phyloP scores from a whole-genome alignment of 768 basidiomycete genomes.

The Termitomyces sp. region DNA sequence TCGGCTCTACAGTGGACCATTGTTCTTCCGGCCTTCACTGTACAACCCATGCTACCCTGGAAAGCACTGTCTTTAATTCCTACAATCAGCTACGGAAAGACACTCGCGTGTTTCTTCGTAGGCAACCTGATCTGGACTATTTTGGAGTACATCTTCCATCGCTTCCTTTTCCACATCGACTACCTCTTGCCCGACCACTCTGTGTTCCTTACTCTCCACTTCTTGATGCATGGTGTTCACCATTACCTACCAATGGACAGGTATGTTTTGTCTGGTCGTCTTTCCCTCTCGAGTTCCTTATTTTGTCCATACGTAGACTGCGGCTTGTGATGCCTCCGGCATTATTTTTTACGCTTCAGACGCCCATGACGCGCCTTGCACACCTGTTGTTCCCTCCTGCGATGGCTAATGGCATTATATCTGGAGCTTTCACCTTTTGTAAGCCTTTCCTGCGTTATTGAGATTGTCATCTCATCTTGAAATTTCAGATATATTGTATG shows the following conservation, averaged over 20 bases:
- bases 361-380: slow-evolving; percentile 84
- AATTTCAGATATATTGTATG: slow-evolving; percentile 69
- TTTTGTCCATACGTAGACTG: slow-evolving; percentile 39
- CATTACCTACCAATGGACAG: slow-evolving; percentile 97
- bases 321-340: slow-evolving; percentile 96
- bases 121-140: slow-evolving; percentile 94
- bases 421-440: slow-evolving; percentile 81
- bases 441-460: slow-evolving; percentile 20
- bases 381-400: slow-evolving; percentile 77
- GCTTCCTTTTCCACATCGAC: slow-evolving; percentile 97
- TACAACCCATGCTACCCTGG: slow-evolving; percentile 52
- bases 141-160: slow-evolving; percentile 88
- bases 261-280: slow-evolving; percentile 31
- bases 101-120: slow-evolving; percentile 64
- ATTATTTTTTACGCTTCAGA: slow-evolving; percentile 70
- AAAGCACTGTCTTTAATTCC: slow-evolving; percentile 44
- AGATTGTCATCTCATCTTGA: not conserved
- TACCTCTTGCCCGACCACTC: slow-evolving; percentile 79
- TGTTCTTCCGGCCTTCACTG: slow-evolving; percentile 59
- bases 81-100: slow-evolving; percentile 44
- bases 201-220: slow-evolving; percentile 79
- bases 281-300: not conserved
- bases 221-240: slow-evolving; percentile 91
- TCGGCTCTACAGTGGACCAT: slow-evolving; percentile 80
- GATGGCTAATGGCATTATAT: slow-evolving; percentile 87